phyloP scores from a whole-genome alignment of 2,329 filamentous ascomycete species.

The Curvularia verruculosa region DNA sequence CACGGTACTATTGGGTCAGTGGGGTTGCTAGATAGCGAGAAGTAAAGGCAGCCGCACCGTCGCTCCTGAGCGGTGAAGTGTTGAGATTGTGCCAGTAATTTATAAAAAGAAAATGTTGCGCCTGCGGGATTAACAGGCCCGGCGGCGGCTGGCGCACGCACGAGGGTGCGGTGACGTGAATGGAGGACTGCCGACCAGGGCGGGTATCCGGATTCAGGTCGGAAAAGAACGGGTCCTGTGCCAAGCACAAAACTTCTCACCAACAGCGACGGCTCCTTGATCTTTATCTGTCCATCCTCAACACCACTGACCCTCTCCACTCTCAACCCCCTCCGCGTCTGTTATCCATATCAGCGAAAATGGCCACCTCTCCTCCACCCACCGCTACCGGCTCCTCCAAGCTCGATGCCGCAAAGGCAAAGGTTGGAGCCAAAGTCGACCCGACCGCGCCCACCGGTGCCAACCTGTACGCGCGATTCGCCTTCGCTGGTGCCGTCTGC shows the following conservation, averaged over 20 bases:
- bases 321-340: constrained; percentile 31
- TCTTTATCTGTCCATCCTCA: constrained; percentile 29
- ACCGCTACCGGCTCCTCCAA: constrained; percentile 59
- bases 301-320: constrained; percentile 28
- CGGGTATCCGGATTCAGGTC: constrained; percentile 20
- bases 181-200: constrained; percentile 18
- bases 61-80: neutral
- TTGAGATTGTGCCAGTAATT: neutral
- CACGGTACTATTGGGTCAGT: neutral
- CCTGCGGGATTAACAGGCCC: constrained; percentile 17
- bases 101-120: neutral
- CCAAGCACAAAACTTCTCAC: constrained; percentile 30
- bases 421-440: constrained; percentile 50
- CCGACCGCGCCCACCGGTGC: constrained; percentile 66
- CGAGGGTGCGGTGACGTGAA: constrained; percentile 19
- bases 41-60: too few relatives aligned
- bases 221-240: constrained; percentile 21
- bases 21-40: neutral
- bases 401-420: constrained; percentile 60
- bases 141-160: constrained; percentile 12
- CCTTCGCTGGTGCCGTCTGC: constrained; percentile 96
- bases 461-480: constrained; percentile 91
- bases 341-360: constrained; percentile 27
- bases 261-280: constrained; percentile 21
- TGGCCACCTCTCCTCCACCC: constrained; percentile 50